Percentiles rank a stretch among this genome's conserved stretches.
phyloP scores from a whole-genome alignment of 1,284 basidiomycete species.

The Fomitopsis pinicola region DNA sequence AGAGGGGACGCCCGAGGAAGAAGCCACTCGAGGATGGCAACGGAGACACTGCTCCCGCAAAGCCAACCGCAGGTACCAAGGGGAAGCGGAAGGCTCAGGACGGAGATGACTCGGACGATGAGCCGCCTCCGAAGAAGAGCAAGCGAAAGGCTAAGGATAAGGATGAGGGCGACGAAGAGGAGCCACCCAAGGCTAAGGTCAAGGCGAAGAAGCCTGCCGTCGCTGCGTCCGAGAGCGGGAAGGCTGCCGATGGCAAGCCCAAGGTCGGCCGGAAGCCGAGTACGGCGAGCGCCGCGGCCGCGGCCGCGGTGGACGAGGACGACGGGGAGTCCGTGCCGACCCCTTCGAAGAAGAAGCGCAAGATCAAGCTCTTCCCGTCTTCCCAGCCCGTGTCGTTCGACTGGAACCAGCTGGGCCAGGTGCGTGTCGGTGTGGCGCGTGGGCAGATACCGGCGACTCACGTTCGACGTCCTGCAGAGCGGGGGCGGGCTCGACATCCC shows the following conservation, averaged over 20 bases:
- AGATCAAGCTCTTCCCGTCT: conserved; percentile 51
- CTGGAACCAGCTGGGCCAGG: conserved; percentile 35
- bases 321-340: conserved; percentile 19
- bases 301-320: conserved; percentile 1
- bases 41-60: conserved; percentile 15
- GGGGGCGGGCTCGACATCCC: conserved; percentile 53
- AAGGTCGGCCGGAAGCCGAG: neutral
- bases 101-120: conserved; percentile 1
- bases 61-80: conserved; percentile 15
- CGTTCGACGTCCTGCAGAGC: conserved; percentile 11
- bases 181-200: conserved; percentile 10
- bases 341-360: conserved; percentile 57
- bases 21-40: conserved; percentile 8
- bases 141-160: neutral
- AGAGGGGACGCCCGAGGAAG: conserved; percentile 2
- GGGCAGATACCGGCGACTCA: neutral
- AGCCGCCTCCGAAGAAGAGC: conserved; percentile 6
- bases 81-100: conserved; percentile 30
- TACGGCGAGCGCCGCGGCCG: neutral
- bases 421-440: conserved; percentile 16
- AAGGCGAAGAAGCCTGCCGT: conserved; percentile 11
- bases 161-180: conserved; percentile 4
- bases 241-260: neutral
- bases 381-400: conserved; percentile 37
- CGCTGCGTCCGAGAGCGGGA: neutral